A percentile compares a stretch with the other conserved stretches of the same genome.
Evolutionary conservation across 352 stramenopile genomes (phyloP).

Genomic region (Phytophthora cactorum): DNA sequence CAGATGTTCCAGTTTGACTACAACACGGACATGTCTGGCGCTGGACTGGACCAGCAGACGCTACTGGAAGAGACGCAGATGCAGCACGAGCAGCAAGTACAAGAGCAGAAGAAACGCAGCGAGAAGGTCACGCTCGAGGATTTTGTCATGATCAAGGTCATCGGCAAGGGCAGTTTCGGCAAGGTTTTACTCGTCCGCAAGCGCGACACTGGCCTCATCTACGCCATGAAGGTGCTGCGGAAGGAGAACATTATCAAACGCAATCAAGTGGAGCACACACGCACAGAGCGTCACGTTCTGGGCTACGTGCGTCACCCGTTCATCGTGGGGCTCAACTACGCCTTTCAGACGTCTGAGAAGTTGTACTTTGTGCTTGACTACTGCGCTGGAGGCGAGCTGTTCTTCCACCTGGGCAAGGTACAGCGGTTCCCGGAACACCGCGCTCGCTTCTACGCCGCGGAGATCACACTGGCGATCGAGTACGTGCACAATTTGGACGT

Average conservation of each 20-base stretch:
- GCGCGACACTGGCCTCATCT: slow-evolving; percentile 92
- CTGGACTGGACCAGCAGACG: slow-evolving; percentile 47
- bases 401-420: slow-evolving; percentile 93
- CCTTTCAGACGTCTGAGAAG: slow-evolving; percentile 97
- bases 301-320: slow-evolving; percentile 98
- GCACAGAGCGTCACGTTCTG: slow-evolving; percentile 97
- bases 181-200: slow-evolving; percentile 98
- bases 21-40: slow-evolving; percentile 59
- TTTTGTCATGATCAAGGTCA: slow-evolving; percentile 98
- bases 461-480: slow-evolving; percentile 97
- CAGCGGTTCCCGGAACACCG: slow-evolving; percentile 95
- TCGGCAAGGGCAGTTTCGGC: slow-evolving; percentile 96
- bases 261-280: slow-evolving; percentile 99
- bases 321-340: slow-evolving; percentile 95
- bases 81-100: slow-evolving; percentile 47
- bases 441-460: slow-evolving; percentile 97
- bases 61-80: slow-evolving; percentile 59
- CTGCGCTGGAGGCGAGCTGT: slow-evolving; percentile 96
- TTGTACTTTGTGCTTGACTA: slow-evolving; percentile 99
- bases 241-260: slow-evolving; percentile 99
- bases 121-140: slow-evolving; percentile 90
- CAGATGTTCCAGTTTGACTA: slow-evolving; percentile 84
- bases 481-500: slow-evolving; percentile 95
- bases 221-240: slow-evolving; percentile 98
- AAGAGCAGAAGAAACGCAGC: slow-evolving; percentile 47